phyloP scores from a whole-genome alignment of 2,329 filamentous ascomycete genomes.

The Colletotrichum godetiae region DNA sequence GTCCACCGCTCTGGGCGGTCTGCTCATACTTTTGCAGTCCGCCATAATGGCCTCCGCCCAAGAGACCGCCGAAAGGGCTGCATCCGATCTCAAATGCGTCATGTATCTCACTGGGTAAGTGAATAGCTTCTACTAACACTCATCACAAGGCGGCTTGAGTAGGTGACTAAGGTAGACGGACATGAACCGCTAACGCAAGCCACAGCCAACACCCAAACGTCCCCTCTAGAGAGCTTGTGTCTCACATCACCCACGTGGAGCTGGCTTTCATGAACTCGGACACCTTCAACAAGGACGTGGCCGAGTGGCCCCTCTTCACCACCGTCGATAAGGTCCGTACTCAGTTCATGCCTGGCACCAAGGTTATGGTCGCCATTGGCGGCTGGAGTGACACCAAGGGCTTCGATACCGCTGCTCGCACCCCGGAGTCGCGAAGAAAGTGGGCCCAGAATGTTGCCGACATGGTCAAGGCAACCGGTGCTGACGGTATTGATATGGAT shows the following conservation, averaged over 20 bases:
- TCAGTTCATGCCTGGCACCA: constrained; percentile 63
- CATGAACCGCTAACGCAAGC: constrained; percentile 1
- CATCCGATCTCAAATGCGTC: constrained; percentile 44
- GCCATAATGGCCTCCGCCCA: constrained; percentile 14
- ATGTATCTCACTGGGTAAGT: constrained; percentile 64
- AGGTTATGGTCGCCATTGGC: constrained; percentile 77
- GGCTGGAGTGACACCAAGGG: constrained; percentile 79
- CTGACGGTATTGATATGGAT: constrained; percentile 74
- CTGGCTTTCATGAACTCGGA: constrained; percentile 68
- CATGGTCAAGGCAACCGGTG: constrained; percentile 71
- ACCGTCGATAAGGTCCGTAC: constrained; percentile 58
- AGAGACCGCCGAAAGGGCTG: background rate
- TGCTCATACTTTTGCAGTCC: constrained; percentile 17
- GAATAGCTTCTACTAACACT: background rate
- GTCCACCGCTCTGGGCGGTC: background rate
- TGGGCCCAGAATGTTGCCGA: constrained; percentile 74
- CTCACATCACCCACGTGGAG: constrained; percentile 65
- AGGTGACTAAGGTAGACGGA: background rate
- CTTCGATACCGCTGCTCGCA: constrained; percentile 66
- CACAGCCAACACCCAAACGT: constrained; percentile 59
- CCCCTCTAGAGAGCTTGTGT: constrained; percentile 49
- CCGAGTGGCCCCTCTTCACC: constrained; percentile 64
- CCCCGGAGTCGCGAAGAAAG: constrained; percentile 55
- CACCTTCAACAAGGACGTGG: constrained; percentile 58
- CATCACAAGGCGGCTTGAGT: background rate